phyloP scores from a whole-genome alignment of 768 basidiomycete species.

The Phaeotremella fagi region DNA sequence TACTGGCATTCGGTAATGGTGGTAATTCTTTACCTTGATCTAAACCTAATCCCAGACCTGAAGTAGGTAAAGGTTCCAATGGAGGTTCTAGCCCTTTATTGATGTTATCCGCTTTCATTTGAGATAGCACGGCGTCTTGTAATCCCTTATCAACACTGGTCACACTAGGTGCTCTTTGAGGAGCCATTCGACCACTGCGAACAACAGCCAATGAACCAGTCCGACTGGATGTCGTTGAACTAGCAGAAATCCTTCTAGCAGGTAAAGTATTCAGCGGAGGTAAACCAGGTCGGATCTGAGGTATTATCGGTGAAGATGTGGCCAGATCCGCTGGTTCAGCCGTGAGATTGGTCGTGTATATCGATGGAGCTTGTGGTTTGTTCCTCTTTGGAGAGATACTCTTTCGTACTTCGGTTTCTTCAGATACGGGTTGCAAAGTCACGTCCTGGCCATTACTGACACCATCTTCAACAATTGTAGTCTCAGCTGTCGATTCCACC shows the following conservation, averaged over 20 bases:
- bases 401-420: not conserved
- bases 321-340: slow-evolving; percentile 14
- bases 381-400: not conserved
- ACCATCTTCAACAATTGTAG: not conserved
- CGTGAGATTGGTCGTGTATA: slow-evolving; percentile 13
- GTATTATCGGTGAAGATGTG: slow-evolving; percentile 3
- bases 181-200: slow-evolving; percentile 21
- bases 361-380: not conserved
- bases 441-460: not conserved
- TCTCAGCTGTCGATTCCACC: not conserved
- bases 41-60: not conserved
- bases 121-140: not conserved
- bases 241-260: slow-evolving; percentile 18
- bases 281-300: not conserved
- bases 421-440: not conserved
- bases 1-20: not conserved
- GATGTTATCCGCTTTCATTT: not conserved
- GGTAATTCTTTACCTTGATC: slow-evolving; percentile 4
- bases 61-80: not conserved
- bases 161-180: slow-evolving; percentile 2
- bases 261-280: not conserved
- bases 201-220: slow-evolving; percentile 33
- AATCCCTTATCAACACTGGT: not conserved
- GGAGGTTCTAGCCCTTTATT: slow-evolving; percentile 1
- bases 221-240: slow-evolving; percentile 25